Percentiles rank a stretch among this genome's conserved stretches.
phyloP scores from a whole-genome alignment of 257 asterid genomes.

The Echium plantagineum region DNA sequence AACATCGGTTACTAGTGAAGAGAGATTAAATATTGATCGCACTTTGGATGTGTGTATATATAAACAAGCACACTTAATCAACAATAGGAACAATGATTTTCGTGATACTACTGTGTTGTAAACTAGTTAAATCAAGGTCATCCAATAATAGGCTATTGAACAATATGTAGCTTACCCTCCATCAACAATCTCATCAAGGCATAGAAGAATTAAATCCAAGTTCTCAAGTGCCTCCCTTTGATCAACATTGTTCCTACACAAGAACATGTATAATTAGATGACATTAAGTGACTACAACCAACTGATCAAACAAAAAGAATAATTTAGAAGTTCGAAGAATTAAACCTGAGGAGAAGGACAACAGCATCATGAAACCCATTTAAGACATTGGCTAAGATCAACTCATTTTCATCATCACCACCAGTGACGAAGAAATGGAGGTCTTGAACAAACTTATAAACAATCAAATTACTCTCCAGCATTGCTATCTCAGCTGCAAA shows the following conservation, averaged over 20 bases:
- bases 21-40: too few species aligned
- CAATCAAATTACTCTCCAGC: conserved; percentile 71
- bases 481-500: conserved; percentile 84
- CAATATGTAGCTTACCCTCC: conserved; percentile 57
- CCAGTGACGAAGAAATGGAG: conserved; percentile 92
- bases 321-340: not conserved
- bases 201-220: conserved; percentile 77
- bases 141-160: not conserved
- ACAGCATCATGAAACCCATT: conserved; percentile 86
- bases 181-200: conserved; percentile 93
- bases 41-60: too few species aligned
- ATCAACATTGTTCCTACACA: conserved; percentile 72
- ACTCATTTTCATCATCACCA: conserved; percentile 85
- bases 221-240: conserved; percentile 93
- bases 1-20: too few species aligned
- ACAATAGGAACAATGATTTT: too few species aligned
- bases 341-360: conserved; percentile 73
- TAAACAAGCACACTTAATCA: too few species aligned
- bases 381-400: conserved; percentile 68
- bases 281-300: not conserved
- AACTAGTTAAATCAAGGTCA: not conserved
- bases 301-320: not conserved
- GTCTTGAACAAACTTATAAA: conserved; percentile 81
- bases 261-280: conserved; percentile 4
- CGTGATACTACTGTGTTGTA: not conserved